Percentiles rank a stretch among this genome's conserved stretches.
phyloP scores from a whole-genome alignment of 768 basidiomycete genomes.

The Boletus rubroflammeus region DNA sequence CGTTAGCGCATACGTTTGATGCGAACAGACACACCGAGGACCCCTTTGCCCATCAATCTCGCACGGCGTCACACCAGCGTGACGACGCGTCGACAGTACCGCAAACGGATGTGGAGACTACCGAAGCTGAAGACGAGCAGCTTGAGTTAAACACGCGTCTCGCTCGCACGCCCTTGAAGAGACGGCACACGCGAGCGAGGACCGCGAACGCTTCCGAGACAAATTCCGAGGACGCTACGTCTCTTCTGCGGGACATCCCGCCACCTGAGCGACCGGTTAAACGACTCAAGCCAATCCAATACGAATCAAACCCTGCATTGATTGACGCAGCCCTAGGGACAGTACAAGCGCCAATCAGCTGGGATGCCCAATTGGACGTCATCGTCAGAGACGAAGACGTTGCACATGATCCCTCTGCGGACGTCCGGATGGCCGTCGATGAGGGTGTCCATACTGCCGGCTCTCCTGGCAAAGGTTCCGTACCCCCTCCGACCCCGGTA shows the following conservation, averaged over 20 bases:
- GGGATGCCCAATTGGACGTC: constrained; percentile 13
- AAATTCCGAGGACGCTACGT: constrained; percentile 8
- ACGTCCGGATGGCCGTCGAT: background rate
- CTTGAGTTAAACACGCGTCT: constrained; percentile 12
- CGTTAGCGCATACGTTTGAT: constrained; percentile 24
- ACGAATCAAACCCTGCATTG: constrained; percentile 14
- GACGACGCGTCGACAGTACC: constrained; percentile 4
- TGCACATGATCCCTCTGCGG: background rate
- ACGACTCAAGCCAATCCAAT: constrained; percentile 19
- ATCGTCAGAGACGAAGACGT: background rate
- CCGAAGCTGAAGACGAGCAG: constrained; percentile 22
- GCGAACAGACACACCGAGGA: constrained; percentile 20
- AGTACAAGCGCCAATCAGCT: constrained; percentile 16
- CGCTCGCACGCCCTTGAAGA: constrained; percentile 4
- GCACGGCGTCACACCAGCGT: background rate
- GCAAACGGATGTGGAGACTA: constrained; percentile 22
- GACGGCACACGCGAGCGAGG: background rate
- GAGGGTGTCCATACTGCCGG: background rate
- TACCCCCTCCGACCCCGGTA: too few species aligned
- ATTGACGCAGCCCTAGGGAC: constrained; percentile 28
- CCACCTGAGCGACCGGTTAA: constrained; percentile 12
- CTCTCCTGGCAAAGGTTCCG: background rate
- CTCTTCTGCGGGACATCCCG: background rate
- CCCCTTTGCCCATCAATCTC: background rate
- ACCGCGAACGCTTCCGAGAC: constrained; percentile 4